Evolutionary conservation across 2,329 filamentous ascomycete species (phyloP).

Genomic region (Madurella fahalii): DNA sequence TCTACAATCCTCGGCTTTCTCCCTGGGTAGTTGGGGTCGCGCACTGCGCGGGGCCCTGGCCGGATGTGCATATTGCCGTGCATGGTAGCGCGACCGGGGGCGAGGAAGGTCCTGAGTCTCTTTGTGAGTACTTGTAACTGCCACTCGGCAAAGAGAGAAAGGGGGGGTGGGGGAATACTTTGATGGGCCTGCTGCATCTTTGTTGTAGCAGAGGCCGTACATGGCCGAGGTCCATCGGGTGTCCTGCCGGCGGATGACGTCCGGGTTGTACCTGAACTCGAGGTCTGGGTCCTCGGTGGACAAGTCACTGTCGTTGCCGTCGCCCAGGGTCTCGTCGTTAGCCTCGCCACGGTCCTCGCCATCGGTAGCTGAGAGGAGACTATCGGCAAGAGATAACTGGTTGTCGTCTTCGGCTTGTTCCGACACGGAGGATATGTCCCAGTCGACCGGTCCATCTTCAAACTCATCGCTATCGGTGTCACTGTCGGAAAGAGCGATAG

Average conservation of each 20-base stretch:
- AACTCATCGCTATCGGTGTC: not conserved
- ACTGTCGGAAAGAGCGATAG: not conserved
- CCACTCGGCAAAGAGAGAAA: not conserved
- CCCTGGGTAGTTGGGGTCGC: constrained; percentile 1
- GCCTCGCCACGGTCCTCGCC: not conserved
- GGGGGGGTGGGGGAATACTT: not conserved
- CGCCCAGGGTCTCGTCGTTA: not conserved
- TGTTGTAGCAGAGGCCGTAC: not conserved
- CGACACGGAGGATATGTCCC: not conserved
- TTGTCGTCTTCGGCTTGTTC: not conserved
- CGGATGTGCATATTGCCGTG: not conserved
- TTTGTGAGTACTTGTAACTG: not conserved
- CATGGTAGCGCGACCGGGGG: not conserved
- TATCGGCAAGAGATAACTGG: not conserved
- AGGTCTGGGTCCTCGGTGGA: not conserved
- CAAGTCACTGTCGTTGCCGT: not conserved
- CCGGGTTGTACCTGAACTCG: not conserved
- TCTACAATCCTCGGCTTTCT: not conserved
- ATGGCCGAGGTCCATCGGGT: not conserved
- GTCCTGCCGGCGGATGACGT: not conserved
- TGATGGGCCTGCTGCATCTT: not conserved
- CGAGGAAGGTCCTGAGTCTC: not conserved
- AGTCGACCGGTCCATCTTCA: not conserved
- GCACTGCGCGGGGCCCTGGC: not conserved
- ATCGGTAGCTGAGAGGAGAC: not conserved